These are phyloP conservation scores for Globisporangium alternatum DNA, from an alignment of 352 stramenopile species.

Conservation along the genomic window DNA sequence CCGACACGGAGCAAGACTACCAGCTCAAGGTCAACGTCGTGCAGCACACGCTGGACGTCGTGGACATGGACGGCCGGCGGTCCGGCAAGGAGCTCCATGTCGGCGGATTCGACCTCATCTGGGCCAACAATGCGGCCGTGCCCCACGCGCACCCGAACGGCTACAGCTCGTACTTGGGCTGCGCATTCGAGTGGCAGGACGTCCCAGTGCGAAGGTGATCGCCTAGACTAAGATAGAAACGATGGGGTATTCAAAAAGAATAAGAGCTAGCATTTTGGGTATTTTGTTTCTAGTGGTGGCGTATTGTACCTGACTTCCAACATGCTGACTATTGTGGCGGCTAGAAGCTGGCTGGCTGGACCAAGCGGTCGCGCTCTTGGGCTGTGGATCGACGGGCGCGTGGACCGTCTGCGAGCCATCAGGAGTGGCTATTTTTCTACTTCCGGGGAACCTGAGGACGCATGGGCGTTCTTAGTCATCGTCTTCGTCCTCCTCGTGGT, in stretches of 20 bases:
- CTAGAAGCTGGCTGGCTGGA: not conserved
- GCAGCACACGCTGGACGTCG: constrained; percentile 85
- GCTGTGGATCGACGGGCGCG: too few relatives aligned
- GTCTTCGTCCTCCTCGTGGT: constrained; percentile 65
- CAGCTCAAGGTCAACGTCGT: constrained; percentile 84
- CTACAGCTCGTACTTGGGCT: constrained; percentile 64
- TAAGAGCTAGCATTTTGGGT: constrained; percentile 2
- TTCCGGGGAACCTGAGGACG: not conserved
- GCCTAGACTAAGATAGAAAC: not conserved
- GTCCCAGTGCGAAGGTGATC: constrained; percentile 14
- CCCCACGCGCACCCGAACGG: constrained; percentile 36
- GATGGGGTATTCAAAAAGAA: not conserved
- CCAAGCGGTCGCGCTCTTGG: too few relatives aligned
- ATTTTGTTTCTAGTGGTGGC: constrained; percentile 1
- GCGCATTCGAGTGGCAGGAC: constrained; percentile 38
- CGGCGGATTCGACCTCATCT: constrained; percentile 75
- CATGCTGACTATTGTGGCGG: not conserved
- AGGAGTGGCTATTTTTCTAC: not conserved
- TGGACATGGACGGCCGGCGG: constrained; percentile 73
- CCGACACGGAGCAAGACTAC: constrained; percentile 77
- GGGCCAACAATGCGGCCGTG: constrained; percentile 38
- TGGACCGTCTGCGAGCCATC: not conserved
- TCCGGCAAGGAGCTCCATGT: constrained; percentile 46
- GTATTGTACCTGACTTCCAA: constrained; percentile 3
- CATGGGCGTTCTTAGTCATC: constrained; percentile 29